Base-by-base conservation (phyloP, 495 filamentous ascomycete species). In the Penicillium odoratum region DNA sequence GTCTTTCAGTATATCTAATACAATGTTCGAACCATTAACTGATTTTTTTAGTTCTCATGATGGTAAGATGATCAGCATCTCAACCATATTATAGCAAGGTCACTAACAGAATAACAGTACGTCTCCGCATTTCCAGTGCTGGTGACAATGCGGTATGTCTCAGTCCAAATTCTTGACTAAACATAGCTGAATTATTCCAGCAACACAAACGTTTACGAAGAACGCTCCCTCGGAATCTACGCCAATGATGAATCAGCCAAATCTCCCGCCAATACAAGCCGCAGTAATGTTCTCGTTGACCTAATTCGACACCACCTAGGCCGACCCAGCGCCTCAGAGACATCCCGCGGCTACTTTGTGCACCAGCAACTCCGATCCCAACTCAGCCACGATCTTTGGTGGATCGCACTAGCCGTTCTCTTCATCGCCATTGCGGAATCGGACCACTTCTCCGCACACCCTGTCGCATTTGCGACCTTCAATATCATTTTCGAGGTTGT, bases 401-500 rank as follows among this genome's bases (percentile, higher is more conserved):
- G 86, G 85, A 82, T 97, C 13, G 85, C 87, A 0, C 69, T 91
- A 3, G 89, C 90, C 4, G 77, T 87, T 5, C 74, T 91, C 21
- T 76, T 91, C 56, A 92, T 96, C 64, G 78, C 84, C 48, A 87
- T 88, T 59, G 86, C 88, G 54, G 91, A 95, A 65, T 83, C 84
- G 3, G 72, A 74, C 49, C 78, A 89, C 58, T 92, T 88, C 69
- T 77, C 81, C 9, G 64, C 69, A 25, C 79, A 92, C 52, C 91
- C 91, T 0, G 76, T 87, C 16, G 79, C 79, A 1, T 93, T 85
- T 74, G 87, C 84, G 49, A 85, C 91, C 16, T 95, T 95, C 72
- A 94, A 93, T 63, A 81, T 95, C 56, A 78, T 92, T 30, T 96
- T 96, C 66, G 92, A 96, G 62, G 84, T 89, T 21, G 88, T 95